Base-by-base conservation (phyloP, 176 grass and related monocot genomes). In the Cocos nucifera region DNA sequence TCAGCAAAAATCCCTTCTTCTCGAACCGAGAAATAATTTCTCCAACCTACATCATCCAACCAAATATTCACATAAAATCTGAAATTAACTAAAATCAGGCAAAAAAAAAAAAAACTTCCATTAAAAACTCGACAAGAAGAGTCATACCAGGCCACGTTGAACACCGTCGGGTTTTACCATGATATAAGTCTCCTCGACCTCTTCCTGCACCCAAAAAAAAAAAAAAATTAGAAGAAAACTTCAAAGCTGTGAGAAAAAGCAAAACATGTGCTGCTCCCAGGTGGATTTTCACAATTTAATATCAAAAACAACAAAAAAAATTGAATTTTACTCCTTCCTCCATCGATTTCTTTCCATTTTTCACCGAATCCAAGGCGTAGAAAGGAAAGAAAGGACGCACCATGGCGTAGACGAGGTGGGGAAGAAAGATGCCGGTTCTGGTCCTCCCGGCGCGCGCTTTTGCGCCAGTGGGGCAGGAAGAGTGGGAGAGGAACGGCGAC, bases 111-210 rank as follows among this genome's bases (percentile, higher is more conserved):
- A 78, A 3, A 15, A 9, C 35, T 44, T 12, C 35, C 1, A 3
- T 44, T 12, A 44, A 44, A 44, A 44, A 14, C 35, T 44, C 35
- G 2, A 44, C 35, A 44, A 44, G 12, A 12, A 17, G 58, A 59
- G 48, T 0, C 12, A 19, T 85, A 98, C 93, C 79, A 92, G 76
- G 29, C 84, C 76, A 15, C 93, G 93, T 61, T 98, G 93, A 58
- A 98, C 87, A 23, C 87, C 93, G 56, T 98, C 93, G 58, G 93
- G 93, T 75, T 98, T 92, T 57, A 98, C 62, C 93, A 98, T 98
- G 73, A 97, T 98, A 57, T 98, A 98, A 59, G 69, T 76, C 58
- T 86, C 83, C 74, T 98, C 93, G 67, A 90, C 73, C 52, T 71
- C 71, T 28, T 88, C 51, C 63, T 63, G 72, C 23, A 58, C 12